Evolutionary conservation across 1,284 basidiomycete species (phyloP), one percentile per base, ranked within the genome.

Genomic region (Pseudozyma sp.): DNA sequence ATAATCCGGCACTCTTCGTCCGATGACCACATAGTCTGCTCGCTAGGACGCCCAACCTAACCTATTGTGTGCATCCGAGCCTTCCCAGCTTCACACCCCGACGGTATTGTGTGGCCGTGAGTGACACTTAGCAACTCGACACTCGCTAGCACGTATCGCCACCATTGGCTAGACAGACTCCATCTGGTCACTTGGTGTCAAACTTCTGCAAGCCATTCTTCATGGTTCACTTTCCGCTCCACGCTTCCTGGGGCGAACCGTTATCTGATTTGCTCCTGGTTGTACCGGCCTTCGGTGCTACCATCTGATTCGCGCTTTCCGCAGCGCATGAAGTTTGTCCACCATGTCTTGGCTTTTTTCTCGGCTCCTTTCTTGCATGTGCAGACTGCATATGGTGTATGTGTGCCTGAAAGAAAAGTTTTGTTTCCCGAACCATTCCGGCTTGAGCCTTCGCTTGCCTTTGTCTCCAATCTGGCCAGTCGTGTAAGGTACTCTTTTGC

Each of bases 311-410:
- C 44, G 45, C 50, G 16, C 47, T 19, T n/a, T 4, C 39, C 35
- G 59, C 51, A 52, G 52, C 48, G 60, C 60, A 62, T 62, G 35
- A 62, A 62, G 53, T 62, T 62, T 40, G 19, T 16, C 39, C 31
- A n/a, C 34, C 31, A 44, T 16, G n/a, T 55, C 52, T 62, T 56
- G 60, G 47, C 52, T 55, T 42, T 14, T 8, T 38, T 44, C 42
- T 44, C 52, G 19, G 52, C 31, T 21, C 51, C 47, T 34, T 47
- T 40, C 35, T 43, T 50, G 52, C 52, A 44, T 47, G 40, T 38
- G 49, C 49, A 42, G 44, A 38, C 38, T 52, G 51, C 51, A 52
- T 51, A 36, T n/a, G 18, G n/a, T 31, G n/a, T 40, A 44, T 39
- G n/a, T 47, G 60, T 63, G 42, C 53, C 60, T 63, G 60, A 38